Base-by-base conservation (phyloP, 805 yeast genomes). In the Wickerhamiella kazuoi region DNA sequence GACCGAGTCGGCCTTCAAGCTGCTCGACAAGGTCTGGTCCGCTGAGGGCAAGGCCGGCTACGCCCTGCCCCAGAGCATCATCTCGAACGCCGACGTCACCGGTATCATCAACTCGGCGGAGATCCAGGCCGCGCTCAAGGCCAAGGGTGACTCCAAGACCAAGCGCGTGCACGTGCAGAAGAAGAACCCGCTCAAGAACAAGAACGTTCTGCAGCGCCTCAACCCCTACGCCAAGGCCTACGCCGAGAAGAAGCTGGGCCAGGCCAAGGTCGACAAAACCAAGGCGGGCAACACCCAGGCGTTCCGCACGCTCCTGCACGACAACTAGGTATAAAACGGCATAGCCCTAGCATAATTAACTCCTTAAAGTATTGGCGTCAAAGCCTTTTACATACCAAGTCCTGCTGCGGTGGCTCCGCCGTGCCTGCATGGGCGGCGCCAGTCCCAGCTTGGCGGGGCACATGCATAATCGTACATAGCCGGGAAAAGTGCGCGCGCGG, bases 141-240 rank as follows among this genome's bases (percentile, higher is more conserved):
- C 95, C 64, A 48, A 48, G 50, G 94, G 94, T 60, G 90, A 79
- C 68, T 69, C 90, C 59, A 70, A 77, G 63, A 86, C 81, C 68
- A 83, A 86, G 86, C 80, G 93, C 68, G 65, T 83, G 53, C 83
- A 80, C 76, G 93, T 82, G 65, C 76, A 77, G 69, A 90, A 90
- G 95, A 86, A 84, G 87, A 87, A 82, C 86, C 93, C 95, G 69
- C 79, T 84, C 66, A 87, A 83, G 90, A 90, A 90, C 96, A 86
- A 83, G 78, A 94, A 83, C 73, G 87, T 86, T 61, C 70, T 84
- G 65, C 77, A 84, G 68, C 83, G 96, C 76, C 79, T 90, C 68
- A 90, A 90, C 94, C 99, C 99, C 56, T 90, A 90, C 78, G 97
- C 98, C 60, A 83, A 82, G 79, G 93, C 87, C 58, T 87, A 76